Percentiles rank a stretch among this genome's conserved stretches.
Evolutionary conservation across 2,329 filamentous ascomycete species (phyloP).

Genomic region (Trichoderma sp.): DNA sequence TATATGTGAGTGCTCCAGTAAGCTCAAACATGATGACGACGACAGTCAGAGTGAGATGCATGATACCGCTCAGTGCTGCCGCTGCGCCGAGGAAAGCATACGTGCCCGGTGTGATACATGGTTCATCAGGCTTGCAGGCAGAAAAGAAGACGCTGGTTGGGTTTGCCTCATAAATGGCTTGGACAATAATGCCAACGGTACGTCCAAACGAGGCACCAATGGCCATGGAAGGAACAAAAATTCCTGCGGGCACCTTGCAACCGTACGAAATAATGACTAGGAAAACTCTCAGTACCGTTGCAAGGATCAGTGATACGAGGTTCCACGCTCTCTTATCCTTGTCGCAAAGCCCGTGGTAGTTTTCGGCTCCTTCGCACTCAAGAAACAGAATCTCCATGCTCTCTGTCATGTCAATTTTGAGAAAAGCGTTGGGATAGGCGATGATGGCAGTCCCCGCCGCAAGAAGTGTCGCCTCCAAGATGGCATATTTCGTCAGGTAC

Average conservation of each 20-base stretch:
- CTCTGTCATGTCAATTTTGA: slow-evolving; percentile 98
- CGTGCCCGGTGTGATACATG: slow-evolving; percentile 95
- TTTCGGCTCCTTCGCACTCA: slow-evolving; percentile 86
- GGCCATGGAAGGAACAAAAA: slow-evolving; percentile 98
- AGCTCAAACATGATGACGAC: slow-evolving; percentile 99
- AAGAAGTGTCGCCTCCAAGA: slow-evolving; percentile 82
- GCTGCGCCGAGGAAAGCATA: slow-evolving; percentile 95
- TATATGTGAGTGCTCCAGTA: slow-evolving; percentile 95
- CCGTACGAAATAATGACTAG: slow-evolving; percentile 96
- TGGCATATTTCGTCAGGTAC: slow-evolving; percentile 79
- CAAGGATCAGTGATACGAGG: slow-evolving; percentile 73
- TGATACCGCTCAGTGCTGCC: slow-evolving; percentile 90
- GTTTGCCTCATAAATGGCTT: slow-evolving; percentile 81
- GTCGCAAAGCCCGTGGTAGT: slow-evolving; percentile 89
- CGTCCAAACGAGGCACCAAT: slow-evolving; percentile 92
- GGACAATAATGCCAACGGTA: slow-evolving; percentile 91
- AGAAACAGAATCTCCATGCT: slow-evolving; percentile 98
- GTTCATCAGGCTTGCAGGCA: slow-evolving; percentile 84
- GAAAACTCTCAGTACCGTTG: slow-evolving; percentile 77
- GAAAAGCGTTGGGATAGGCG: slow-evolving; percentile 95
- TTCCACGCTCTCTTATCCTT: slow-evolving; percentile 73
- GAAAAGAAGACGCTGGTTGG: slow-evolving; percentile 84
- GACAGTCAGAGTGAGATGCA: slow-evolving; percentile 96
- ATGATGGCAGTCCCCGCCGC: slow-evolving; percentile 83
- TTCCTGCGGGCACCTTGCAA: slow-evolving; percentile 95